phyloP scores from a whole-genome alignment of 2,329 filamentous ascomycete species.

The Paracoccidioides brasiliensis region DNA sequence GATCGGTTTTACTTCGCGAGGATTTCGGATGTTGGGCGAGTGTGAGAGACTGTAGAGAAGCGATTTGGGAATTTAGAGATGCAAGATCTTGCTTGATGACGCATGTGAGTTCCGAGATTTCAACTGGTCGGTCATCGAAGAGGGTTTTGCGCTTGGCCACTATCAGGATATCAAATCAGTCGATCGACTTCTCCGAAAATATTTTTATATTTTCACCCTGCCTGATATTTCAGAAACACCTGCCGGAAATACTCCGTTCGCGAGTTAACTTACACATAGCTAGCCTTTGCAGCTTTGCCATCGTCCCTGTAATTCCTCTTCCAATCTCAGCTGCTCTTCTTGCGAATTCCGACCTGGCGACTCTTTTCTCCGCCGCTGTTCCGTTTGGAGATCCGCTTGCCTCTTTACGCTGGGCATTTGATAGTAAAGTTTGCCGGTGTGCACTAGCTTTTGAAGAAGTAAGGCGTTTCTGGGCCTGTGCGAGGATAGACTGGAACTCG shows the following conservation, averaged over 20 bases:
- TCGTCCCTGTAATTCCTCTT: conserved; percentile 77
- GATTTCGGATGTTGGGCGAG: conserved; percentile 58
- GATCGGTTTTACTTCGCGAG: conserved; percentile 40
- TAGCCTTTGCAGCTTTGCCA: conserved; percentile 87
- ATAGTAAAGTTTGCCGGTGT: conserved; percentile 69
- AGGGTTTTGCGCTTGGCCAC: conserved; percentile 93
- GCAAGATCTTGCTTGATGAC: conserved; percentile 97
- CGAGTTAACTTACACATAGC: conserved; percentile 52
- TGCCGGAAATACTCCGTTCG: not conserved
- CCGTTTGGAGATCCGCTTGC: conserved; percentile 49
- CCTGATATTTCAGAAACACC: not conserved
- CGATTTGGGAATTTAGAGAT: conserved; percentile 74
- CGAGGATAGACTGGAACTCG: conserved; percentile 86
- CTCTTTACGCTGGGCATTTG: conserved; percentile 49
- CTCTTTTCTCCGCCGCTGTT: conserved; percentile 27
- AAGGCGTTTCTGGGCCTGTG: conserved; percentile 70
- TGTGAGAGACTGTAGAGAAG: conserved; percentile 63
- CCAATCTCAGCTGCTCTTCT: conserved; percentile 84
- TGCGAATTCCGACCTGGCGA: conserved; percentile 75
- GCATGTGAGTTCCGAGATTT: conserved; percentile 93
- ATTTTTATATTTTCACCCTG: not conserved
- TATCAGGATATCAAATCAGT: conserved; percentile 18
- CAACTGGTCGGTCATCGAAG: conserved; percentile 90
- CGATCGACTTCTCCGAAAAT: not conserved
- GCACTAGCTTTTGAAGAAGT: conserved; percentile 62